Evolutionary conservation across 495 filamentous ascomycete genomes (phyloP), one percentile per base, ranked within the genome.

Genomic region (Trichocladium antarcticum): DNA sequence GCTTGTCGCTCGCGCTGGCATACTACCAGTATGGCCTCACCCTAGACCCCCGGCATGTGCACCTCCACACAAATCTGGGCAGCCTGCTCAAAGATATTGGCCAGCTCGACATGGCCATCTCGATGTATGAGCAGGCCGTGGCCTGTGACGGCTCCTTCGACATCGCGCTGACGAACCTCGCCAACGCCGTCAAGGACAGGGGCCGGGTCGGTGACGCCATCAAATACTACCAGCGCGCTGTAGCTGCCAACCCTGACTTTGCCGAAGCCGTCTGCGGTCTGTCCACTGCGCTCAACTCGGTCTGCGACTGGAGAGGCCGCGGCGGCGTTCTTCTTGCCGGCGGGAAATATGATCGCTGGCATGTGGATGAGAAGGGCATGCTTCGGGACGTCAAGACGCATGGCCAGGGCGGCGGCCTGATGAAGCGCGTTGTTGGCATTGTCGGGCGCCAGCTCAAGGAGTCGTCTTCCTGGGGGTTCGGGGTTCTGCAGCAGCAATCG

Each of bases 101-200:
- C 0, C 92, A 97, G 56, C 76, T 97, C 9, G 77, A 82, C 35
- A 79, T 87, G 38, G 93, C 92, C 8, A 95, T 99, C 52, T 81
- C 82, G 47, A 99, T 97, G 92, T 99, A 99, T 55, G 89, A 97
- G 66, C 81, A 87, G 55, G 92, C 92, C 7, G 92, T 99, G 32
- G 73, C 77, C 1, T 97, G 88, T 62, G 92, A 99, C 62, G 77
- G 78, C 12, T 85, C 82, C 28, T 99, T 99, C 58, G 92, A 99
- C 56, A 97, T 99, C 57, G 92, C 93, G 4, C 72, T 99, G 40
- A 94, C 92, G 28, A 99, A 99, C 60, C 73, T 99, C 44, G 92
- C 92, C 22, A 99, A 99, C 67, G 92, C 92, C 0, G 92, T 99
- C 40, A 99, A 97, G 67, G 92, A 99, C 63, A 85, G 93, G 61